Percentiles rank a stretch among this genome's conserved stretches.
Evolutionary conservation across 2,329 filamentous ascomycete genomes (phyloP).

Genomic region (Diaporthe sp.): DNA sequence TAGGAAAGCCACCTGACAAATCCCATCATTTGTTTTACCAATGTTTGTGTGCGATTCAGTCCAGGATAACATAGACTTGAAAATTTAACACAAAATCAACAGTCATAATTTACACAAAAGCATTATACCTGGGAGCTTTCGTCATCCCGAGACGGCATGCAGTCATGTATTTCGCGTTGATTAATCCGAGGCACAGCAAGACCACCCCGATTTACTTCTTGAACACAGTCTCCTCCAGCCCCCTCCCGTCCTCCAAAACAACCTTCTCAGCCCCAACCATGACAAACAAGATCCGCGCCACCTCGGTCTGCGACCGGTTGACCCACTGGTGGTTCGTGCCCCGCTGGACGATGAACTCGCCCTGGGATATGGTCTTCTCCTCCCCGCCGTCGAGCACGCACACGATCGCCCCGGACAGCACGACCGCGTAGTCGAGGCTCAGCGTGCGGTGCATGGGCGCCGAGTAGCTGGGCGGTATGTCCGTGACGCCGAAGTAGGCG

Average conservation of each 20-base stretch:
- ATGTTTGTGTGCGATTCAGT: background rate
- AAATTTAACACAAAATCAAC: background rate
- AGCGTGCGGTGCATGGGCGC: constrained; percentile 58
- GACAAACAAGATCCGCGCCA: constrained; percentile 56
- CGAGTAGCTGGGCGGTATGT: constrained; percentile 48
- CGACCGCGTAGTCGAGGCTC: constrained; percentile 56
- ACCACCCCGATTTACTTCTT: background rate
- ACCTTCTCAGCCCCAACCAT: constrained; percentile 57
- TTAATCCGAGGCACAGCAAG: too few species aligned
- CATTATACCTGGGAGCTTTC: background rate
- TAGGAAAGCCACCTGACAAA: background rate
- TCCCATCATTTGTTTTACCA: background rate
- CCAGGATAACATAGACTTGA: background rate
- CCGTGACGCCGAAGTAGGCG: constrained; percentile 51
- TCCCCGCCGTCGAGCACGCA: constrained; percentile 57
- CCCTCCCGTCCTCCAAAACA: constrained; percentile 52
- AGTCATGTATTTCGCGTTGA: background rate
- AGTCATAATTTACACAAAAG: background rate
- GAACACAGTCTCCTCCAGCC: constrained; percentile 52
- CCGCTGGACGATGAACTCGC: constrained; percentile 57
- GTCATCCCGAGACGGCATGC: background rate
- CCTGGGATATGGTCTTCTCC: constrained; percentile 52
- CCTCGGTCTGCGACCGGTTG: constrained; percentile 52
- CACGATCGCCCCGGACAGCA: constrained; percentile 56
- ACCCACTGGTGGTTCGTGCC: constrained; percentile 61